These are phyloP conservation scores for Plicaturopsis crispa DNA, from an alignment of 768 basidiomycete genomes.

Conservation along the genomic window DNA sequence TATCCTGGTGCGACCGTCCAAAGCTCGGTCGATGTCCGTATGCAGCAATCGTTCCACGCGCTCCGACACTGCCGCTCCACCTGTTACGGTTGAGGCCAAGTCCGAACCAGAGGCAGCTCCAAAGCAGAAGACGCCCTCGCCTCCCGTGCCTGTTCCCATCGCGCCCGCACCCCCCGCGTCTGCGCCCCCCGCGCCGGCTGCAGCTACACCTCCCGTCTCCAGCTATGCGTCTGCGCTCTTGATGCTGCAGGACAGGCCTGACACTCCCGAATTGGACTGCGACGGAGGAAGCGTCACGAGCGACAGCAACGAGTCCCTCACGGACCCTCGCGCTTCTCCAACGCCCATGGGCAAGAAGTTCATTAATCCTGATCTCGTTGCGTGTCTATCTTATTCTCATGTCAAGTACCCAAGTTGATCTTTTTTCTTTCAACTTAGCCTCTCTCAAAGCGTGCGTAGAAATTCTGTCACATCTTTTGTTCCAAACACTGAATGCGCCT, in stretches of 20 bases:
- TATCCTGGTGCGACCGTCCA: too few relatives aligned
- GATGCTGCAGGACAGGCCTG: constrained; percentile 14
- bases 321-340: constrained; percentile 18
- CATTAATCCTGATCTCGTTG: constrained; percentile 48
- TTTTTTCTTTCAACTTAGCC: constrained; percentile 25
- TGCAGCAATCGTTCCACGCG: constrained; percentile 2
- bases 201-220: constrained; percentile 14
- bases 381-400: constrained; percentile 13
- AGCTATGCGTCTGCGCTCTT: constrained; percentile 38
- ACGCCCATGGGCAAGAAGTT: constrained; percentile 32
- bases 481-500: background rate
- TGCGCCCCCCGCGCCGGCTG: background rate
- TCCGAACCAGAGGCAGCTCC: constrained; percentile 8
- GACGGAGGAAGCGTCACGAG: constrained; percentile 37
- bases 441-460: constrained; percentile 52
- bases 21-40: too few relatives aligned
- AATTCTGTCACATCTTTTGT: background rate
- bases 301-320: constrained; percentile 32
- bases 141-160: background rate
- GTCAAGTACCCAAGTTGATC: constrained; percentile 11
- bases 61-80: constrained; percentile 4
- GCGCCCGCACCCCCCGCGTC: background rate
- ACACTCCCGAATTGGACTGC: constrained; percentile 32
- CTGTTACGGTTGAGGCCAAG: background rate
- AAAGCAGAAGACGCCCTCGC: background rate